Evolutionary conservation across 2,329 filamentous ascomycete genomes (phyloP).

Genomic region (Metarhizium anisopliae): DNA sequence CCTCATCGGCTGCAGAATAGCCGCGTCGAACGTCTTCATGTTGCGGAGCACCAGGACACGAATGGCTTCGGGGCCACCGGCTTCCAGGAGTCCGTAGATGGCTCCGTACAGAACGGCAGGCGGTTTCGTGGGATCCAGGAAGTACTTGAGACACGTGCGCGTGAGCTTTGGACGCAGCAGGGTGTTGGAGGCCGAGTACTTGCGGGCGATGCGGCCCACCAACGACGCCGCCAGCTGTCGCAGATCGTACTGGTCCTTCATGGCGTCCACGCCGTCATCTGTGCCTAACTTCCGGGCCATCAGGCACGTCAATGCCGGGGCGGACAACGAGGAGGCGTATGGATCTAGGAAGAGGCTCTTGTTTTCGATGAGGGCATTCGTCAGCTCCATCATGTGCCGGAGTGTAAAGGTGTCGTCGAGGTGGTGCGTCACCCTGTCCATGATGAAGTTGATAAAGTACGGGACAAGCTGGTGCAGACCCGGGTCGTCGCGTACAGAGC

Average conservation of each 20-base stretch:
- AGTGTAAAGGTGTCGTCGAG: slow-evolving; percentile 85
- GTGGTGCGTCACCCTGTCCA: slow-evolving; percentile 90
- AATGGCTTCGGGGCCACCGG: slow-evolving; percentile 58
- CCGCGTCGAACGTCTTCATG: slow-evolving; percentile 43
- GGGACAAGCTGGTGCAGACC: slow-evolving; percentile 92
- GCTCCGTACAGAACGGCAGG: slow-evolving; percentile 84
- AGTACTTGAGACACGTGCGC: slow-evolving; percentile 85
- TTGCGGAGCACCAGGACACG: slow-evolving; percentile 48
- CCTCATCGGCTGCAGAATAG: slow-evolving; percentile 43
- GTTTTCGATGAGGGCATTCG: slow-evolving; percentile 76
- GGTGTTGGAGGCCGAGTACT: slow-evolving; percentile 72
- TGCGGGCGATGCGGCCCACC: slow-evolving; percentile 67
- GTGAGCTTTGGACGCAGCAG: slow-evolving; percentile 82
- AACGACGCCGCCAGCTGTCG: slow-evolving; percentile 79
- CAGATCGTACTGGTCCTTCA: slow-evolving; percentile 64
- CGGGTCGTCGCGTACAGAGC: slow-evolving; percentile 79
- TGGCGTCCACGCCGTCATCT: slow-evolving; percentile 40
- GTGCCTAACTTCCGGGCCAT: slow-evolving; percentile 67
- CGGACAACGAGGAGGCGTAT: slow-evolving; percentile 59
- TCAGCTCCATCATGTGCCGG: slow-evolving; percentile 85
- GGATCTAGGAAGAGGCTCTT: slow-evolving; percentile 63
- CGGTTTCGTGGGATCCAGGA: slow-evolving; percentile 78
- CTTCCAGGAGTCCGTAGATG: slow-evolving; percentile 66
- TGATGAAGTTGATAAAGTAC: slow-evolving; percentile 93
- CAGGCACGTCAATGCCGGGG: slow-evolving; percentile 84